Evolutionary conservation across 73 alveolate species (phyloP), one percentile per base, ranked within the genome.

Genomic region (Paramecium bursaria): DNA sequence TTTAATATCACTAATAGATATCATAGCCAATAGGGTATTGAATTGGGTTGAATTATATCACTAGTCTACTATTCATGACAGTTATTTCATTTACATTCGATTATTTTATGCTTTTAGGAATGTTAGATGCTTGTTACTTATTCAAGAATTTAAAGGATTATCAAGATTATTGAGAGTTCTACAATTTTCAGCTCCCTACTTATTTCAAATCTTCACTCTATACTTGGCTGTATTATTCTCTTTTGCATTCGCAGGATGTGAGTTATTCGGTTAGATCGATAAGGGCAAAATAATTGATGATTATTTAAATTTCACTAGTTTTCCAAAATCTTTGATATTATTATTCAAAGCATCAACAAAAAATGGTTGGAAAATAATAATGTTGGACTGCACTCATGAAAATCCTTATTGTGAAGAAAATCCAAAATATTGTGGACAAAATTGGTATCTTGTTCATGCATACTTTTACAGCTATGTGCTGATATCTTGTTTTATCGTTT

Each of bases 91-190:
- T 7, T 39, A 7, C 5, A 7, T 7, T 39, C 5, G 49, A 39
- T 39, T 39, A 5, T 39, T 39, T 11, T 39, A 39, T 11, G 11
- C 11, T 7, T 11, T 44, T 21, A 31, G 82, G 22, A 47, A 67
- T 67, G 14, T 67, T 9, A 67, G 33, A 13, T 39, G 33, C 21
- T 35, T 67, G 22, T 19, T 67, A 14, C 19, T 67, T 19, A 25
- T 67, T n/a, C 17, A 67, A 67, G 82, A 67, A 35, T 67, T 67
- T 27, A 67, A 67, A 67, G 82, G 82, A 35, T 47, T 67, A 25
- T 39, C 26, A 5, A 67, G 82, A 35, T 17, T 67, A 1, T n/a
- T 67, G 22, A 22, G 82, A n/a, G 82, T 67, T 13, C 50, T 67
- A 3, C 44, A 31, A 22, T 67, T 67, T 17, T 15, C 82, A 19